phyloP scores from a whole-genome alignment of 352 stramenopile species.

The Phytophthora multivora region DNA sequence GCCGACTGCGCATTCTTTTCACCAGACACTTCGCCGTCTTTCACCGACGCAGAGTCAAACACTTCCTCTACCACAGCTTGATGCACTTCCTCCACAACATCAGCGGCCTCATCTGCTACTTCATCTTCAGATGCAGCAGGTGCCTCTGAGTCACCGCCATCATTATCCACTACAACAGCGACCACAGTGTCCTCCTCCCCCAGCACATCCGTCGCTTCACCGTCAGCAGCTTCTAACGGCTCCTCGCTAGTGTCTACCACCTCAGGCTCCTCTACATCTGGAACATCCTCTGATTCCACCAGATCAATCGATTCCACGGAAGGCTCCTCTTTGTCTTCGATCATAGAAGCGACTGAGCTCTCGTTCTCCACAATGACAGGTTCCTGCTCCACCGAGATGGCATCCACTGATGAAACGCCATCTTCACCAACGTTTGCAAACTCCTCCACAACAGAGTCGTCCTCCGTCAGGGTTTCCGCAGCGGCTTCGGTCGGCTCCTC shows the following conservation, averaged over 20 bases:
- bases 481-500: too few species aligned
- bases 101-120: background rate
- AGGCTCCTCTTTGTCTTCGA: background rate
- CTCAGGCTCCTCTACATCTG: background rate
- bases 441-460: too few species aligned
- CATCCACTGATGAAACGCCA: too few species aligned
- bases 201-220: background rate
- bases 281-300: background rate
- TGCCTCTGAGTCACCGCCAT: background rate
- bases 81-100: background rate
- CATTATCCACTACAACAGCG: background rate
- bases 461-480: too few species aligned
- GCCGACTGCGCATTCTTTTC: conserved; percentile 1
- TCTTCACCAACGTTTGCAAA: too few species aligned
- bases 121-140: conserved; percentile 5
- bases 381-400: too few species aligned
- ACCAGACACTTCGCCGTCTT: background rate
- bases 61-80: conserved; percentile 2
- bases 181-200: background rate
- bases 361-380: too few species aligned
- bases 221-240: background rate
- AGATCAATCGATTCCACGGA: background rate
- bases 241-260: background rate
- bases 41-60: conserved; percentile 1
- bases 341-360: background rate